These are phyloP conservation scores for Chytriomyces confervae DNA, from an alignment of 192 early-diverging fungal species.

Conservation along the genomic window DNA sequence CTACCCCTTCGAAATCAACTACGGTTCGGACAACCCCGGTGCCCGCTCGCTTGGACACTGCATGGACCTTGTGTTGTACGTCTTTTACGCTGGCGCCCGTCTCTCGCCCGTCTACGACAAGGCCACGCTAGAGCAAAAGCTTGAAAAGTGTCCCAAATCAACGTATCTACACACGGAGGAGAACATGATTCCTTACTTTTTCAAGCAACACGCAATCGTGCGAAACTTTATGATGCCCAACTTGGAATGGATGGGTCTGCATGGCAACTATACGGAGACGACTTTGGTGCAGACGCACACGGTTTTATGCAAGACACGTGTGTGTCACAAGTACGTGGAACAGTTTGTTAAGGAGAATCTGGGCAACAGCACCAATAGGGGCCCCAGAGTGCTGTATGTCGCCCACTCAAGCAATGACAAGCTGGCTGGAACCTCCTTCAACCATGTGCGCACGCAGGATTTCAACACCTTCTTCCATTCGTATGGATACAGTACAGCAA, in stretches of 20 bases:
- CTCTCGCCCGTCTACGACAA: background rate
- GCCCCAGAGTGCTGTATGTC: background rate
- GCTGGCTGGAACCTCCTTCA: background rate
- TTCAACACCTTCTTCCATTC: conserved; percentile 28
- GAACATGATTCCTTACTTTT: background rate
- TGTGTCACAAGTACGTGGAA: background rate
- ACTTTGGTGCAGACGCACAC: background rate
- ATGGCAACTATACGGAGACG: background rate
- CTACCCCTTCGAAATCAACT: conserved; percentile 12
- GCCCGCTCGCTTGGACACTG: conserved; percentile 26
- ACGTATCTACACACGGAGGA: conserved; percentile 16
- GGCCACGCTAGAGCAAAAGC: background rate
- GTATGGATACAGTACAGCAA: conserved; percentile 8
- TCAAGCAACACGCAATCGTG: background rate
- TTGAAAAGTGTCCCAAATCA: conserved; percentile 1
- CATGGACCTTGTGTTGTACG: conserved; percentile 27
- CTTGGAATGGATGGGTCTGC: conserved; percentile 1
- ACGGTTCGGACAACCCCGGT: background rate
- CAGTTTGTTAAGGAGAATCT: background rate
- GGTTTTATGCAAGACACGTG: conserved; percentile 2
- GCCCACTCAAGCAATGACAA: background rate
- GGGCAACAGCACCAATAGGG: background rate
- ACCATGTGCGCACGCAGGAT: background rate
- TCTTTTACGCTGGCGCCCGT: conserved; percentile 18
- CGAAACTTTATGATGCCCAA: conserved; percentile 21